Percentiles rank a stretch among this genome's conserved stretches.
phyloP scores from a whole-genome alignment of 2,329 filamentous ascomycete genomes.

The Graphium sp. region DNA sequence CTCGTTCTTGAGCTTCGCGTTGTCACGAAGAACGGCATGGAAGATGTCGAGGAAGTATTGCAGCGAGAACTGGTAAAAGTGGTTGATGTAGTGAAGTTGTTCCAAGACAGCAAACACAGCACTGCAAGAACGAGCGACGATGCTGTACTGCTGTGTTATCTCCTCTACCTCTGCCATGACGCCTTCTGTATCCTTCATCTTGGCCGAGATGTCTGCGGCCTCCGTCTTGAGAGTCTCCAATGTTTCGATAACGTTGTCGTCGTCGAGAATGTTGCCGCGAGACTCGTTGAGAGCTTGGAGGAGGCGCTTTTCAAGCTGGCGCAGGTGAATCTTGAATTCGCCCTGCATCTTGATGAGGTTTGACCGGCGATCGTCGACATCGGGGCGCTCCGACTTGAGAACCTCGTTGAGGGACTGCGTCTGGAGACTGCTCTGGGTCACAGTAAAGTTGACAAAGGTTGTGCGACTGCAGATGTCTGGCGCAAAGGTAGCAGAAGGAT shows the following conservation, averaged over 20 bases:
- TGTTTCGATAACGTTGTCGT: constrained; percentile 95
- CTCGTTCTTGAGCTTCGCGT: constrained; percentile 53
- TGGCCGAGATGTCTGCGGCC: constrained; percentile 85
- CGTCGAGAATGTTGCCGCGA: constrained; percentile 91
- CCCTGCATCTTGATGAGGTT: constrained; percentile 98
- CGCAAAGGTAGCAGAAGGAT: constrained; percentile 88
- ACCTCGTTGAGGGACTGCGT: constrained; percentile 97
- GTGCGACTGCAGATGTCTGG: constrained; percentile 97
- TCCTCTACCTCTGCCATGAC: constrained; percentile 97
- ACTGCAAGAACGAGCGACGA: constrained; percentile 88
- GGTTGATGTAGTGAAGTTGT: constrained; percentile 93
- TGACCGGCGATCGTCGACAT: constrained; percentile 88
- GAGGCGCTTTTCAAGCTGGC: constrained; percentile 85
- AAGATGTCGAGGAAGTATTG: constrained; percentile 98
- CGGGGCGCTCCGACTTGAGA: constrained; percentile 89
- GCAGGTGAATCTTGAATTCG: constrained; percentile 96
- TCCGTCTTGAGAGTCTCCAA: constrained; percentile 96
- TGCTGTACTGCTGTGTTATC: constrained; percentile 85
- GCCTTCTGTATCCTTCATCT: constrained; percentile 92
- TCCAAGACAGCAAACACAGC: constrained; percentile 94
- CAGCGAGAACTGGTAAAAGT: constrained; percentile 98
- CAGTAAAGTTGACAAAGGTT: constrained; percentile 98
- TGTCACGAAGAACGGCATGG: constrained; percentile 72
- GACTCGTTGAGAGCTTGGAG: constrained; percentile 94
- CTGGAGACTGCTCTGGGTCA: constrained; percentile 95